Evolutionary conservation across 495 filamentous ascomycete species (phyloP).

Genomic region (Penicilliopsis zonata): DNA sequence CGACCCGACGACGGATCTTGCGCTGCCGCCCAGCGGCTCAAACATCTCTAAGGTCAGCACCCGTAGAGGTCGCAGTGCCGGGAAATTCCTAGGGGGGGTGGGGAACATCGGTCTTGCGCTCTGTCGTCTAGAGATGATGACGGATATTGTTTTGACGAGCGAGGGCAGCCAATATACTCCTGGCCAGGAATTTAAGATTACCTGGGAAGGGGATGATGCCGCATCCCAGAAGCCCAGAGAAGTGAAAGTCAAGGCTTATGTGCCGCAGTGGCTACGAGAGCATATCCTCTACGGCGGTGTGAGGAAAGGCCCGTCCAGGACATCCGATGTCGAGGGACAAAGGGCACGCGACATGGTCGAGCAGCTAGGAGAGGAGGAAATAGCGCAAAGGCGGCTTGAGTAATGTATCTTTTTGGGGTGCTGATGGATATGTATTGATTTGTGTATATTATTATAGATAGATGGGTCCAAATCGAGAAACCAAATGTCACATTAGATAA

Average conservation of each 20-base stretch:
- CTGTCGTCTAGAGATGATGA: constrained; percentile 85
- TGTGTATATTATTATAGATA: constrained; percentile 4
- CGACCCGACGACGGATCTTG: constrained; percentile 21
- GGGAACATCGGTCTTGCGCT: constrained; percentile 84
- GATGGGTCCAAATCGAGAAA: not conserved
- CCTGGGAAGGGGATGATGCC: constrained; percentile 27
- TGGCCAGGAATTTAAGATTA: constrained; percentile 42
- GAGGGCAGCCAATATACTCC: constrained; percentile 43
- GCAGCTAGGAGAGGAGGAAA: constrained; percentile 28
- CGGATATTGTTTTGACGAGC: constrained; percentile 51
- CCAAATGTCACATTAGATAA: constrained; percentile 3
- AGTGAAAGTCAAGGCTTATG: constrained; percentile 71
- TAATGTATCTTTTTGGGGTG: constrained; percentile 3
- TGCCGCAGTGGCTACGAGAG: constrained; percentile 63
- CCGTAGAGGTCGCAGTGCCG: constrained; percentile 53
- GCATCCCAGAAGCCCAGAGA: constrained; percentile 25
- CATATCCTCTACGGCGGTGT: constrained; percentile 22
- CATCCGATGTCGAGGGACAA: constrained; percentile 15
- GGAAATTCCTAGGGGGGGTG: constrained; percentile 62
- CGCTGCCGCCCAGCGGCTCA: constrained; percentile 17
- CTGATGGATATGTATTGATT: constrained; percentile 11
- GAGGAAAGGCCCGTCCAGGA: constrained; percentile 10
- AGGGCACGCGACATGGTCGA: constrained; percentile 27
- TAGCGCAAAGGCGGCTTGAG: constrained; percentile 14
- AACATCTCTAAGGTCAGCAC: constrained; percentile 34